Conservation (phyloP, 352 stramenopile genomes). For the Phytophthora aleatoria region DNA sequence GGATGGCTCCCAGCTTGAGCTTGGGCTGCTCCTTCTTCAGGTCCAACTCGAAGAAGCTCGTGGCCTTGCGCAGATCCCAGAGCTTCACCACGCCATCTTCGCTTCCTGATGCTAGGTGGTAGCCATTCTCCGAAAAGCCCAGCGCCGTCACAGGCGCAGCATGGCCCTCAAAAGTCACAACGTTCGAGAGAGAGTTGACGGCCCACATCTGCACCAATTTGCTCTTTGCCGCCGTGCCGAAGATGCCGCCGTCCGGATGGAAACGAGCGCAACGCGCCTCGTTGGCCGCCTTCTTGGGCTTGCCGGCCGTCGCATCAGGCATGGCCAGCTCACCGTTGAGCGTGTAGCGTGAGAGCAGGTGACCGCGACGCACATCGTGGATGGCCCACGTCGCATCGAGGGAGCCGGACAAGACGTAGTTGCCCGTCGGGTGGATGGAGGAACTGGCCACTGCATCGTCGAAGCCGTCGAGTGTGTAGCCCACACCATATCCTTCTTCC, state of each 20-base stretch:
- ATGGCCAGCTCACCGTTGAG: conserved; percentile 52
- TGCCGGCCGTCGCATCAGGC: conserved; percentile 25
- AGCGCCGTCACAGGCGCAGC: conserved; percentile 71
- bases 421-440: conserved; percentile 83
- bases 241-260: conserved; percentile 96
- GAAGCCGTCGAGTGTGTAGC: conserved; percentile 67
- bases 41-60: conserved; percentile 74
- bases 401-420: conserved; percentile 80
- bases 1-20: conserved; percentile 50
- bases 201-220: conserved; percentile 93
- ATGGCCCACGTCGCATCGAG: conserved; percentile 87
- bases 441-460: conserved; percentile 61
- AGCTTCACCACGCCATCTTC: conserved; percentile 86
- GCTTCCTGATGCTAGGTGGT: conserved; percentile 89
- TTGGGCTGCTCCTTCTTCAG: conserved; percentile 41
- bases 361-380: conserved; percentile 73
- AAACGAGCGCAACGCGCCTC: conserved; percentile 64
- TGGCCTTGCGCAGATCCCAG: conserved; percentile 94
- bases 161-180: conserved; percentile 89
- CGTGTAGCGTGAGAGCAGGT: conserved; percentile 51
- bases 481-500: conserved; percentile 51
- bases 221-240: conserved; percentile 70
- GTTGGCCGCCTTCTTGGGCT: conserved; percentile 41
- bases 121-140: conserved; percentile 96
- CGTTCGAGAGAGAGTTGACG: conserved; percentile 85